Percentiles rank a stretch among this genome's conserved stretches.
Conservation (phyloP, 2,329 filamentous ascomycete genomes). For the Epichloe glyceriae region DNA sequence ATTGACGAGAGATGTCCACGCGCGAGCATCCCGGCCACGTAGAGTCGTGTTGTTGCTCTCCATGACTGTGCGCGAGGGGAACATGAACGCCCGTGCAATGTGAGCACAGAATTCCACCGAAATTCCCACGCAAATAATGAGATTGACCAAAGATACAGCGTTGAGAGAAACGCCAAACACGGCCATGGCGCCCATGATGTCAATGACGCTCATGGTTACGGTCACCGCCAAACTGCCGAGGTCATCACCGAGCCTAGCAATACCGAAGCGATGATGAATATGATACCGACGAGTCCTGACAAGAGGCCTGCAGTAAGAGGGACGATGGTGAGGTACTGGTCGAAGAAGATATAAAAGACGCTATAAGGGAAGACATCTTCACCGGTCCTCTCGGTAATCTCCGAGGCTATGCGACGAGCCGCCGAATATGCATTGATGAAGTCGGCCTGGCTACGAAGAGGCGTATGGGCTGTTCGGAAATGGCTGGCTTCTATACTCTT, state of each 20-base stretch:
- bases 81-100: conserved; percentile 90
- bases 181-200: conserved; percentile 93
- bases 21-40: conserved; percentile 68
- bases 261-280: conserved; percentile 65
- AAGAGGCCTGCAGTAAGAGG: conserved; percentile 67
- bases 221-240: conserved; percentile 69
- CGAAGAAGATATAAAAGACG: conserved; percentile 98
- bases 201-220: conserved; percentile 84
- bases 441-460: conserved; percentile 75
- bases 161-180: conserved; percentile 81
- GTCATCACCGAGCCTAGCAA: conserved; percentile 78
- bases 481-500: conserved; percentile 68
- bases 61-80: conserved; percentile 72
- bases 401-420: conserved; percentile 73
- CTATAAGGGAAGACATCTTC: conserved; percentile 91
- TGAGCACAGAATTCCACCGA: conserved; percentile 96
- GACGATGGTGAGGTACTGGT: conserved; percentile 84
- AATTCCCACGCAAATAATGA: conserved; percentile 95
- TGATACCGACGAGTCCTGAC: conserved; percentile 71
- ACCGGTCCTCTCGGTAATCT: conserved; percentile 57
- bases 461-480: conserved; percentile 83
- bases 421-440: conserved; percentile 87
- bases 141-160: conserved; percentile 86
- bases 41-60: conserved; percentile 64
- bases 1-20: conserved; percentile 88